A percentile compares a stretch with the other conserved stretches of the same genome.
These are phyloP conservation scores for Elsinoe necatrix DNA, from an alignment of 2,329 filamentous ascomycete genomes.

Conservation along the genomic window DNA sequence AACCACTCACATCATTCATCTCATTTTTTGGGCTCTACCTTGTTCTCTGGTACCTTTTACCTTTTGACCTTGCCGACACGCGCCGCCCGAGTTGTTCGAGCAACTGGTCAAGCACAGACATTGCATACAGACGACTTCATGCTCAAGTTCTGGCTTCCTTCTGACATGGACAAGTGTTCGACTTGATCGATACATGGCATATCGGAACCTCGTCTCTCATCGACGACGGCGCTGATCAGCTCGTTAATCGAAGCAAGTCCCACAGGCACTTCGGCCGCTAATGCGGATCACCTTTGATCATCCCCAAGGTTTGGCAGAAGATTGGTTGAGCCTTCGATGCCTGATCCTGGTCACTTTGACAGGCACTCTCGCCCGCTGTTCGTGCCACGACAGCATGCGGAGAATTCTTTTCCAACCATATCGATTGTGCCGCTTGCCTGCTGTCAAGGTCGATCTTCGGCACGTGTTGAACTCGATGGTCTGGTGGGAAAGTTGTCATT, in stretches of 20 bases:
- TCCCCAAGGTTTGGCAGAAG: not conserved
- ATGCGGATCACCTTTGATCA: not conserved
- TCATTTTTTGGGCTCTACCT: not conserved
- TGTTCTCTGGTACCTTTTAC: not conserved
- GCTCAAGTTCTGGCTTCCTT: not conserved
- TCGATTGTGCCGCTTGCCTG: not conserved
- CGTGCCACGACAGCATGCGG: slow-evolving; percentile 13
- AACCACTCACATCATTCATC: slow-evolving; percentile 6
- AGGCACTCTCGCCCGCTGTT: not conserved
- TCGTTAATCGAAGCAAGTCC: slow-evolving; percentile 1
- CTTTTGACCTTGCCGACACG: not conserved
- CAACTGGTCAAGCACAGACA: slow-evolving; percentile 10
- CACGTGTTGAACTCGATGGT: not conserved
- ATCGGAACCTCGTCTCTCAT: not conserved
- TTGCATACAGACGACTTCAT: not conserved
- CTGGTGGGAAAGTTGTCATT: too few relatives aligned
- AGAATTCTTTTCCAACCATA: not conserved
- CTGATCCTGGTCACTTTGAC: not conserved
- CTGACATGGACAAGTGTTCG: not conserved
- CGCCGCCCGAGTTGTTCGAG: slow-evolving; percentile 7
- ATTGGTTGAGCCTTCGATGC: slow-evolving; percentile 9
- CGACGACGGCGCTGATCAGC: not conserved
- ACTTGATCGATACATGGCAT: not conserved
- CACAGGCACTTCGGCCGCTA: slow-evolving; percentile 12
- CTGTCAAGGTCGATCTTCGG: not conserved